Base-by-base conservation (phyloP, 23 red algal genomes). In the Agarophyton chilense region DNA sequence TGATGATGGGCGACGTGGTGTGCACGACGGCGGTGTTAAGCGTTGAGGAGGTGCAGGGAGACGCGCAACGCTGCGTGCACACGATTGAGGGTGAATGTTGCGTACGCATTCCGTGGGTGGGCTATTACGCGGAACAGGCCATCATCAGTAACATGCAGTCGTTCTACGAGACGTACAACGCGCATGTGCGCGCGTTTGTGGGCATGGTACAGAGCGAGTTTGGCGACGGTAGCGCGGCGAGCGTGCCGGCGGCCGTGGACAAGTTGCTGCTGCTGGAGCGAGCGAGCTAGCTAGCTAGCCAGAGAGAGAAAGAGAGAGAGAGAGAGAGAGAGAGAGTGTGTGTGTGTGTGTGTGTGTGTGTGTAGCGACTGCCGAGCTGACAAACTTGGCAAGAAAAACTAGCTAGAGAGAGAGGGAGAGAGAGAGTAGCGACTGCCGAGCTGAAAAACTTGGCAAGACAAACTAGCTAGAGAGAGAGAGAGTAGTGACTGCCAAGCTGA, bases 91-190 rank as follows among this genome's bases (percentile, higher is more conserved):
- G 85, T 3, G 53, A 60, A 21, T 77, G 70, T 40, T 21, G 40
- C 35, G 85, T 78, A 16, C 10, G n/a, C 35, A 35, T 89, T 7
- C 85, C 85, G 32, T 73, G 73, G 51, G 32, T 89, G 51, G 85
- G 85, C 4, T 77, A 46, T 10, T 64, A 61, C 50, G 67, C 57
- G 39, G 85, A 89, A 40, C 85, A 89, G 54, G 54, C 85, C 18
- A 79, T 89, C 45, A 66, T 89, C 40, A 50, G 36, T 26, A 89
- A 89, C 54, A 89, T 89, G 72, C 45, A 62, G 16, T 18, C 67
- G 33, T 89, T 89, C 49, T 89, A 89, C 45, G 72, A 41, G 1
- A 72, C 53, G 9, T 89, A 89, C 68, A 66, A 66, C 11, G 21
- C 21, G 31, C 72, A 78, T 46, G 60, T 89, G 67, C 36, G 35